Conservation (phyloP, 257 asterid species). For the Rehmannia glutinosa region DNA sequence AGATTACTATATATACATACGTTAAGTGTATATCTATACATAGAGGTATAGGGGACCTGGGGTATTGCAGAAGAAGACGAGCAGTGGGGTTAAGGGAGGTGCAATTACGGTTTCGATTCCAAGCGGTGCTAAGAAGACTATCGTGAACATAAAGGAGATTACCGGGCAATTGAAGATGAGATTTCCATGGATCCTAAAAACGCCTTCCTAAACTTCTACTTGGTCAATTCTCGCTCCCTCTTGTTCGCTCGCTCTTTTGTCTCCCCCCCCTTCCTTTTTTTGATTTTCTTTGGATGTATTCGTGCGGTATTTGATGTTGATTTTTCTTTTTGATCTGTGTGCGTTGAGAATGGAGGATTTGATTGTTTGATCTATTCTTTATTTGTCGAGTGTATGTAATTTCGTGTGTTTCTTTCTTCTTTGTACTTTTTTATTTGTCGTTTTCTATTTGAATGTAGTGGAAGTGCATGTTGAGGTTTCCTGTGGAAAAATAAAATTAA, state of each 20-base stretch:
- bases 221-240: constrained; percentile 37
- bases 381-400: neutral
- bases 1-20: constrained; percentile 15
- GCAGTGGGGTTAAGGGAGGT: constrained; percentile 68
- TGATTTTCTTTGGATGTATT: neutral
- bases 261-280: neutral
- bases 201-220: constrained; percentile 80
- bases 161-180: constrained; percentile 85
- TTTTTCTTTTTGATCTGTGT: constrained; percentile 34
- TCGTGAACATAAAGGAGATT: constrained; percentile 80
- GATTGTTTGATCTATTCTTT: constrained; percentile 18
- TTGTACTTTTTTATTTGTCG: neutral
- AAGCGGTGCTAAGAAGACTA: constrained; percentile 59
- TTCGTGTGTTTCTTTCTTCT: neutral
- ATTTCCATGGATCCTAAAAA: constrained; percentile 96
- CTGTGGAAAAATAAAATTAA: neutral
- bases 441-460: constrained; percentile 3
- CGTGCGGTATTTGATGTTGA: constrained; percentile 27
- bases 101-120: constrained; percentile 79
- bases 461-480: neutral
- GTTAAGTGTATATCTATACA: constrained; percentile 7
- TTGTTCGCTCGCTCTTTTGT: neutral
- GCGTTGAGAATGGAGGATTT: constrained; percentile 10
- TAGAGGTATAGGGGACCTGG: constrained; percentile 26
- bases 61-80: constrained; percentile 49